Base-by-base conservation (phyloP, 2,329 filamentous ascomycete species). In the Pyricularia sp. region DNA sequence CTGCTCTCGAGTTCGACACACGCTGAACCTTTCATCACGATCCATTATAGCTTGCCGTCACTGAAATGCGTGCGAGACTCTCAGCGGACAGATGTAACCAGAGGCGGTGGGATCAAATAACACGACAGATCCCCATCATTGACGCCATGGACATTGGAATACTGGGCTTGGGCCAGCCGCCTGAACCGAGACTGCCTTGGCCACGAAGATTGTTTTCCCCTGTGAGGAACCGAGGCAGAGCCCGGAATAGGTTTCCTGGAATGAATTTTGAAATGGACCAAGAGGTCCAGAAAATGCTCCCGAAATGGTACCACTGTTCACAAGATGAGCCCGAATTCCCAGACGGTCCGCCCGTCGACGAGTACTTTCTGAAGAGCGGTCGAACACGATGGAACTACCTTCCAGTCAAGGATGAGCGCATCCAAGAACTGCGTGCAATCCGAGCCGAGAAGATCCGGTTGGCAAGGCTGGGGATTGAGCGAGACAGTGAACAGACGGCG, bases 71-170 rank as follows among this genome's bases (percentile, higher is more conserved):
- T 6, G 31, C 33, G 3, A 33, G 65, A 28, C 42, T 66, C 20
- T 26, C 36, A 14, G 65, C 30, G 30, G 36, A 28, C 4, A 55
- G 50, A 30, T n/a, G 25, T 25, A 30, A 55, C 17, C 30, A 20
- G 3, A 42, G 33, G 12, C 25, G 36, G 9, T 12, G 14, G 25
- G 12, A 25, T 30, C 14, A 14, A 31, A 58, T 11, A 58, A 33
- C 25, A 3, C 12, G 36, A 26, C 23, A 25, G 20, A 30, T 55
- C 25, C 33, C 36, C 7, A 66, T 66, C 36, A 23, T 66, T 10
- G 65, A 66, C 14, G 65, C 65, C 65, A 55, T 30, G 36, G 65
- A 66, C 25, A 30, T 58, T 17, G 65, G 36, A 5, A 66, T 66
- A 7, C 33, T 66, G 0, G 65, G 65, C 25, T 17, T n/a, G 36